A percentile compares a stretch with the other conserved stretches of the same genome.
Conservation (phyloP, 148 eudicot genomes). For the Cornus florida region DNA sequence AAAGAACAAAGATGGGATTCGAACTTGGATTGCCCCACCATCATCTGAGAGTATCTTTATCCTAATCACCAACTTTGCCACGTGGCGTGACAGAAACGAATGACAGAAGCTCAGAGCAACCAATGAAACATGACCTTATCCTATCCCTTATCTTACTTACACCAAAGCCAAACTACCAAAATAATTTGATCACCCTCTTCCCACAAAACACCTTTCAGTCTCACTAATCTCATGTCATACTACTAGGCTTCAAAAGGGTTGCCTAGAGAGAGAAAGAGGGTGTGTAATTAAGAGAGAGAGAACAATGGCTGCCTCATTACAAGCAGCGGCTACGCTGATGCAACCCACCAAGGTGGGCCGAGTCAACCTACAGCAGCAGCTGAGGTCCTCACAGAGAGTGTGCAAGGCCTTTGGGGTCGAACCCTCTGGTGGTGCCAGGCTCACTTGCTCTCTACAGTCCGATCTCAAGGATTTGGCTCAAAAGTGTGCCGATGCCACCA, state of each 20-base stretch:
- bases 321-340: constrained; percentile 91
- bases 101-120: constrained; percentile 31
- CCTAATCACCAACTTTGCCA: constrained; percentile 31
- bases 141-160: constrained; percentile 61
- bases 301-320: constrained; percentile 93
- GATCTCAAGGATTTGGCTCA: constrained; percentile 84
- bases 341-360: constrained; percentile 63
- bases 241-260: too few relatives aligned
- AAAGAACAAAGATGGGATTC: too few relatives aligned
- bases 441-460: constrained; percentile 77
- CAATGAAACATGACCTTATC: constrained; percentile 65
- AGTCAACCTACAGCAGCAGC: constrained; percentile 30
- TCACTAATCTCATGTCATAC: neutral
- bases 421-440: constrained; percentile 30
- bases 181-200: constrained; percentile 20
- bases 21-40: neutral
- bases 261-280: neutral
- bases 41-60: neutral
- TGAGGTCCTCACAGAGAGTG: constrained; percentile 61
- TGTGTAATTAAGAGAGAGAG: neutral
- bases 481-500: constrained; percentile 84
- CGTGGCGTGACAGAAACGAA: constrained; percentile 41
- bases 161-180: constrained; percentile 16
- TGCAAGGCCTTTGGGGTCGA: constrained; percentile 76
- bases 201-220: neutral